A percentile compares a stretch with the other conserved stretches of the same genome.
phyloP scores from a whole-genome alignment of 2,329 filamentous ascomycete species.

The Chrysoporthe deuterocubensis region DNA sequence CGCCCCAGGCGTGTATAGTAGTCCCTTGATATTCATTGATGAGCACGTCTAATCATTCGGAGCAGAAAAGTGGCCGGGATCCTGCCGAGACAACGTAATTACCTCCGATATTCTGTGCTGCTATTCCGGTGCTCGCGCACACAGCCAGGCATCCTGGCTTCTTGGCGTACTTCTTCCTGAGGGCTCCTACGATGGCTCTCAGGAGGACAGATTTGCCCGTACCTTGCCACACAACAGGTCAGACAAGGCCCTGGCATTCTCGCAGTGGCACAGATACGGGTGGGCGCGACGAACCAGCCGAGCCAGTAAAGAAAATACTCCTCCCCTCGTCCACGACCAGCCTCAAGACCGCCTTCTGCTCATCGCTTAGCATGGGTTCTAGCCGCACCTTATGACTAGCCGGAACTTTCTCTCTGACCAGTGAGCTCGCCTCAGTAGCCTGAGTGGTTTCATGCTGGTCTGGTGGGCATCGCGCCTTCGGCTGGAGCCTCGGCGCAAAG shows the following conservation, averaged over 20 bases:
- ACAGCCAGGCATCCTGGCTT: slow-evolving; percentile 72
- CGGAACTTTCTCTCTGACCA: neutral
- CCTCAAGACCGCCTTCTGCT: slow-evolving; percentile 69
- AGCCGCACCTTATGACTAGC: neutral
- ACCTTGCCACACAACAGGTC: slow-evolving; percentile 44
- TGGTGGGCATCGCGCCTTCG: neutral
- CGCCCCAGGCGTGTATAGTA: slow-evolving; percentile 74
- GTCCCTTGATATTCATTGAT: slow-evolving; percentile 42
- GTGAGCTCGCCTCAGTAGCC: neutral
- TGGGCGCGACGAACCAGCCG: slow-evolving; percentile 42
- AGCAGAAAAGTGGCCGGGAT: no score
- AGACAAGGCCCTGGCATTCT: no score
- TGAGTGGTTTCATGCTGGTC: neutral
- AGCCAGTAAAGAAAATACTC: slow-evolving; percentile 80
- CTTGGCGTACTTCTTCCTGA: slow-evolving; percentile 64
- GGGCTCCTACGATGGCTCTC: slow-evolving; percentile 69
- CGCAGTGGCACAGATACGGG: neutral
- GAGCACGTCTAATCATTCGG: neutral
- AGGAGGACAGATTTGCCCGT: slow-evolving; percentile 79
- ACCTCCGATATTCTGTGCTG: slow-evolving; percentile 76
- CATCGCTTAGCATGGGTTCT: slow-evolving; percentile 59
- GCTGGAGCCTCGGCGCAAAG: slow-evolving; percentile 1
- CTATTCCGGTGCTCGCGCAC: slow-evolving; percentile 75
- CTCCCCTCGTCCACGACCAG: slow-evolving; percentile 68
- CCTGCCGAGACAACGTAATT: neutral